These are phyloP conservation scores for Sinapis alba DNA, from an alignment of 441 rosid species.

Conservation along the genomic window DNA sequence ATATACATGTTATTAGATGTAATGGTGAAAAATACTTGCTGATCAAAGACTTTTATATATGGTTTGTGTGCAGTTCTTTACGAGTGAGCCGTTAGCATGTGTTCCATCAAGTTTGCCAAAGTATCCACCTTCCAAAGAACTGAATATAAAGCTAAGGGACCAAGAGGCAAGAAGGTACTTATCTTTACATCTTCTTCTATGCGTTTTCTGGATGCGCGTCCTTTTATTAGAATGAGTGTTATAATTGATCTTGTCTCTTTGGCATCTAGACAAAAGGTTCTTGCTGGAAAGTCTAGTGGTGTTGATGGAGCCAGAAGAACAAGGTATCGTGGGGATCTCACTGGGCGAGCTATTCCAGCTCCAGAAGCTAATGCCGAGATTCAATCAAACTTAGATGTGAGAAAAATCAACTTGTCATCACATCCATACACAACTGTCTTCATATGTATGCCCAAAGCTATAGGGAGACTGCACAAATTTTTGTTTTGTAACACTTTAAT, in stretches of 20 bases:
- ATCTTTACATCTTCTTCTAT: not conserved
- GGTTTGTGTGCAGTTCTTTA: slow-evolving; percentile 66
- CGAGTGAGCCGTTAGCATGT: slow-evolving; percentile 77
- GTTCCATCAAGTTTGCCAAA: slow-evolving; percentile 85
- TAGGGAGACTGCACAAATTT: not conserved
- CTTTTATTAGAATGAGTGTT: not conserved
- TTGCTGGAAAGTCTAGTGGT: slow-evolving; percentile 52
- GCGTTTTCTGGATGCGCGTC: slow-evolving; percentile 11
- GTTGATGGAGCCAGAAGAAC: slow-evolving; percentile 64
- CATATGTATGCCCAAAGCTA: not conserved
- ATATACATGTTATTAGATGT: not conserved
- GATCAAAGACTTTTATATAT: slow-evolving; percentile 2
- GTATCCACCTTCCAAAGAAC: slow-evolving; percentile 93
- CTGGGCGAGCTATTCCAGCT: slow-evolving; percentile 80
- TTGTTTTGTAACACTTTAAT: not conserved
- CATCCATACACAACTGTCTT: slow-evolving; percentile 4
- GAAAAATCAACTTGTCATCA: slow-evolving; percentile 11
- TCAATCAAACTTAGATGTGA: slow-evolving; percentile 72
- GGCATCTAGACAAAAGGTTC: slow-evolving; percentile 63
- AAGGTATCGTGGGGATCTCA: slow-evolving; percentile 59
- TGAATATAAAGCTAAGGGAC: slow-evolving; percentile 81
- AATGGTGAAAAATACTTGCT: slow-evolving; percentile 1
- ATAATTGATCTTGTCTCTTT: slow-evolving; percentile 17
- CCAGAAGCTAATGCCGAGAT: slow-evolving; percentile 94
- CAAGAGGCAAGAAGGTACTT: slow-evolving; percentile 78